Evolutionary conservation across 495 filamentous ascomycete species (phyloP), one percentile per base, ranked within the genome.

Genomic region (Daldinia decipiens): DNA sequence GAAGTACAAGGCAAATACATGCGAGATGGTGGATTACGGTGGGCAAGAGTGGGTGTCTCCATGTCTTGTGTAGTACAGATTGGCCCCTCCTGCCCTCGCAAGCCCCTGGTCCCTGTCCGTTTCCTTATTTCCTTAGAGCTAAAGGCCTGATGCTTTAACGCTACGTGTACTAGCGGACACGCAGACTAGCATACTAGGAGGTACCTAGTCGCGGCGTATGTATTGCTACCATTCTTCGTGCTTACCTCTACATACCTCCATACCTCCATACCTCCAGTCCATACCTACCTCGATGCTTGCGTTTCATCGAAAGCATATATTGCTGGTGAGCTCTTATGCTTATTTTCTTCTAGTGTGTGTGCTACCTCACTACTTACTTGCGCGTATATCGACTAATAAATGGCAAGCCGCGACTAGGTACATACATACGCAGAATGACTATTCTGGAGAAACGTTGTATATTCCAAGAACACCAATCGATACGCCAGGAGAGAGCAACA

Each of bases 81-180:
- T 61, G 17, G 57, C 50, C 54, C 56, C 62, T 59, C 63, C 39
- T 40, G 6, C 19, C 43, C 53, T 54, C 36, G 34, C 19, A 36
- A 50, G 38, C 56, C 54, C 63, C 64, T 72, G 55, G 45, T 68
- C 54, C 27, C 50, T 67, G 50, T 59, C 63, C 59, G 63, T 59
- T 43, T 71, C 59, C 38, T 54, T 29, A 58, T 59, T 43, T 71
- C 59, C 38, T 54, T 29, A 58, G 57, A 57, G 57, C 60, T 60
- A 66, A 62, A 59, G 59, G 68, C 56, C 70, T 68, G 65, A 71
- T 50, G 50, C 51, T 52, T 39, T 58, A 65, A 68, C 38, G 60
- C 64, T 72, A 68, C 70, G 70, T 72, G 61, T 72, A 72, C 64
- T 72, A 71, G 50, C 56, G 7, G 15, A 52, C 11, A 24, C 34